These are phyloP conservation scores for Leccinum obscurum DNA, from an alignment of 768 basidiomycete species.

Conservation along the genomic window DNA sequence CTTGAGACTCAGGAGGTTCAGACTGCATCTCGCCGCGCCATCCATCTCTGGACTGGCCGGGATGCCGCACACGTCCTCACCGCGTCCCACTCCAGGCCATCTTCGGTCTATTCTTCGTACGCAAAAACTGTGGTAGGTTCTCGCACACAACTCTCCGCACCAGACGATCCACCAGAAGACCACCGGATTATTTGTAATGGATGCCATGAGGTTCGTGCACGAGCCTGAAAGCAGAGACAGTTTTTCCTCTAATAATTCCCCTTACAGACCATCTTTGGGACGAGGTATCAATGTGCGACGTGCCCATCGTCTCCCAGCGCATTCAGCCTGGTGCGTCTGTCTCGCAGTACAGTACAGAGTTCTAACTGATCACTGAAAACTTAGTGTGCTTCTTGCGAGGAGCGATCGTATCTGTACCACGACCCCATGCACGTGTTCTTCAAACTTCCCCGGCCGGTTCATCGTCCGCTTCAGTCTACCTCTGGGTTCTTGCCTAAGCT, in stretches of 20 bases:
- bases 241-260: not conserved
- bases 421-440: constrained; percentile 87
- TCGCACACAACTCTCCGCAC: constrained; percentile 35
- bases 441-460: constrained; percentile 80
- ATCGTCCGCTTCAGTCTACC: constrained; percentile 53
- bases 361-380: not conserved
- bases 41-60: constrained; percentile 72
- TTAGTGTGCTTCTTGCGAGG: constrained; percentile 83
- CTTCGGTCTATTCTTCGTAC: constrained; percentile 63
- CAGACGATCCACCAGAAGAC: constrained; percentile 39
- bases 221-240: not conserved
- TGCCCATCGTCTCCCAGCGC: constrained; percentile 74
- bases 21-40: constrained; percentile 71
- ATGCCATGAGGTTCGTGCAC: constrained; percentile 53
- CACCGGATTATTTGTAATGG: constrained; percentile 63
- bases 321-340: constrained; percentile 65
- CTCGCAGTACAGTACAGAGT: not conserved
- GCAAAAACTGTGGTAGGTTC: constrained; percentile 67
- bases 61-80: constrained; percentile 66
- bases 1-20: constrained; percentile 72
- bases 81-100: constrained; percentile 48
- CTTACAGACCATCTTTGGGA: constrained; percentile 67
- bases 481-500: constrained; percentile 68
- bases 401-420: constrained; percentile 73
- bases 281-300: constrained; percentile 86